Evolutionary conservation across 2,329 filamentous ascomycete species (phyloP).

Genomic region (Davidsoniella virescens): DNA sequence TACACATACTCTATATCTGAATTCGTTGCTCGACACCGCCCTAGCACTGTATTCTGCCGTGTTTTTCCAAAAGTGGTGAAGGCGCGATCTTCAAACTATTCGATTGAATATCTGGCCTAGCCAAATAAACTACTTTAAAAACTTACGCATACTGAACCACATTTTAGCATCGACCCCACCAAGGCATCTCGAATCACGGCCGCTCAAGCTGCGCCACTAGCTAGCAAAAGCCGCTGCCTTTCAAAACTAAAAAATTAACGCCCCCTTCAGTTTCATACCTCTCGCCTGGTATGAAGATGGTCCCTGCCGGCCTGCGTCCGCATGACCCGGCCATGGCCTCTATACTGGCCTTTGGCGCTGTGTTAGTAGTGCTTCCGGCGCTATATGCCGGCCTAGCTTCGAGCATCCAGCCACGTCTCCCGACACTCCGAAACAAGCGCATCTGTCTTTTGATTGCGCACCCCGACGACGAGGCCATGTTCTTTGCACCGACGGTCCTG

Average conservation of each 20-base stretch:
- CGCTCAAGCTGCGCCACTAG: too few relatives aligned
- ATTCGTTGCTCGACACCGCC: neutral
- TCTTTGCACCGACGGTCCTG: constrained; percentile 81
- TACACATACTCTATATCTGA: neutral
- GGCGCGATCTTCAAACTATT: neutral
- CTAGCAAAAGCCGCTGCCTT: neutral
- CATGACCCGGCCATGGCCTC: constrained; percentile 5
- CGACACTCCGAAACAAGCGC: constrained; percentile 61
- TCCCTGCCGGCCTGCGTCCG: constrained; percentile 3
- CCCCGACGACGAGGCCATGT: constrained; percentile 98
- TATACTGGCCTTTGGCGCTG: constrained; percentile 18
- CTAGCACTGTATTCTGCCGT: neutral
- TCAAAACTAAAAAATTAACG: too few relatives aligned
- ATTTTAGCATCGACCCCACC: too few relatives aligned
- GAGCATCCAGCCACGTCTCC: constrained; percentile 36
- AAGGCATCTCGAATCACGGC: too few relatives aligned
- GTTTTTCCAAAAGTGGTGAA: neutral
- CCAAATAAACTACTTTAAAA: too few relatives aligned
- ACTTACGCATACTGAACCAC: too few relatives aligned
- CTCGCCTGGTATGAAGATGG: constrained; percentile 6
- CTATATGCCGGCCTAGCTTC: constrained; percentile 37
- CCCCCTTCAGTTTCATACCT: neutral
- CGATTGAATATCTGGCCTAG: neutral
- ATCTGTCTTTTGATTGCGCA: constrained; percentile 90
- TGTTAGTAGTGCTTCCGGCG: constrained; percentile 28